Evolutionary conservation across 2,329 filamentous ascomycete species (phyloP).

Genomic region (Exophiala aquamarina): DNA sequence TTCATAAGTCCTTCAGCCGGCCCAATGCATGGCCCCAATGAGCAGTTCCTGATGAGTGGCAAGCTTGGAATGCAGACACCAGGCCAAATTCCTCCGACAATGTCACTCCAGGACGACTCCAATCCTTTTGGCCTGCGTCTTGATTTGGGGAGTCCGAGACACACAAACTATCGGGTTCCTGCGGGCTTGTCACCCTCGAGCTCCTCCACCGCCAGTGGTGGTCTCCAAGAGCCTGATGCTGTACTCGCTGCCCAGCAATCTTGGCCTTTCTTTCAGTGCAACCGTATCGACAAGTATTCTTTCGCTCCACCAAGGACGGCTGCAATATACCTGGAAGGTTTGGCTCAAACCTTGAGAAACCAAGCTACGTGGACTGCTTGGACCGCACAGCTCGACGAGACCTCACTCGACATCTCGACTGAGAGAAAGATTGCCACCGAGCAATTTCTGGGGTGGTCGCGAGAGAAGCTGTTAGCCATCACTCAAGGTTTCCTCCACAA

Average conservation of each 20-base stretch:
- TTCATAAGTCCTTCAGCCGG: constrained; percentile 26
- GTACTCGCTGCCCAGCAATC: constrained; percentile 52
- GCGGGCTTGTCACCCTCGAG: constrained; percentile 24
- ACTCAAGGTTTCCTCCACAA: constrained; percentile 70
- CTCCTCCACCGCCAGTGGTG: constrained; percentile 19
- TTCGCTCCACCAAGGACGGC: constrained; percentile 53
- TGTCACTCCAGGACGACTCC: constrained; percentile 20
- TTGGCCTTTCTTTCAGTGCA: constrained; percentile 55
- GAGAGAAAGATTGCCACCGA: constrained; percentile 49
- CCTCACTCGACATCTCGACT: constrained; percentile 42
- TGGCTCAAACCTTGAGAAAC: constrained; percentile 52
- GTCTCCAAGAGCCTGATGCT: constrained; percentile 43
- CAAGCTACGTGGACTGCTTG: constrained; percentile 54
- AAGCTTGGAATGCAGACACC: constrained; percentile 24
- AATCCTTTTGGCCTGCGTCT: constrained; percentile 19
- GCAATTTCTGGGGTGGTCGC: constrained; percentile 54
- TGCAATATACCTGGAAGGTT: constrained; percentile 50
- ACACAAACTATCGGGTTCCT: constrained; percentile 17
- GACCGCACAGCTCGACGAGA: constrained; percentile 49
- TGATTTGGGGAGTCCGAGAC: constrained; percentile 22
- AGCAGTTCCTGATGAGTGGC: constrained; percentile 22
- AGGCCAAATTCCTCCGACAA: constrained; percentile 20
- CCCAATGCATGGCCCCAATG: constrained; percentile 7
- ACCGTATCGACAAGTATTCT: constrained; percentile 45
- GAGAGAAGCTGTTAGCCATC: constrained; percentile 70